phyloP scores from a whole-genome alignment of 192 early-diverging fungal genomes.

The Podila horticola region DNA sequence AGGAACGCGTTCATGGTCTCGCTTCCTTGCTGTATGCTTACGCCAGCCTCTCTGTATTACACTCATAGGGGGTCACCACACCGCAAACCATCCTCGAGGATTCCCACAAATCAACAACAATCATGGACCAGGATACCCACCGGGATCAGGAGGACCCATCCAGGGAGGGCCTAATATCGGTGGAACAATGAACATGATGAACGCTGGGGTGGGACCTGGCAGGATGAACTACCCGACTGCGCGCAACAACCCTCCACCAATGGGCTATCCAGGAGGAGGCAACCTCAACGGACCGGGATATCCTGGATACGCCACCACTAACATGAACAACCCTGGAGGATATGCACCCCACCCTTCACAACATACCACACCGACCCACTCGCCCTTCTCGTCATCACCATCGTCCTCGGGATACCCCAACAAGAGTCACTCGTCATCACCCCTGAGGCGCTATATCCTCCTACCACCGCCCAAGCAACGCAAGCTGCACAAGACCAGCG shows the following conservation, averaged over 20 bases:
- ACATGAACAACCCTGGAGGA: constrained; percentile 4
- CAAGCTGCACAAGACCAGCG: constrained; percentile 53
- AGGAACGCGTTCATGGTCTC: neutral
- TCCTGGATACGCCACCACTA: constrained; percentile 4
- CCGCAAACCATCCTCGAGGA: constrained; percentile 35
- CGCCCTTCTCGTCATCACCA: constrained; percentile 59
- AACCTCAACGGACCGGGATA: constrained; percentile 20
- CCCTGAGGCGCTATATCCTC: constrained; percentile 57
- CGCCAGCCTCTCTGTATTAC: neutral
- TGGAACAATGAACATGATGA: constrained; percentile 8
- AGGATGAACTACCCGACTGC: neutral
- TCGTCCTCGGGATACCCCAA: constrained; percentile 55
- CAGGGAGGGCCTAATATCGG: constrained; percentile 7
- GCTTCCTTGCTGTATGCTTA: neutral
- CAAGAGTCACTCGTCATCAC: constrained; percentile 36
- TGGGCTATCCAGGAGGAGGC: neutral
- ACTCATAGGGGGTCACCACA: constrained; percentile 18
- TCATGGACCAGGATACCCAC: constrained; percentile 17
- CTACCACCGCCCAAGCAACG: constrained; percentile 53
- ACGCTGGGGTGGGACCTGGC: constrained; percentile 10
- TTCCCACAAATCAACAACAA: constrained; percentile 23
- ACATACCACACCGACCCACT: constrained; percentile 43
- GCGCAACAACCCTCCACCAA: neutral
- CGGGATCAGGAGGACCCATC: constrained; percentile 30
- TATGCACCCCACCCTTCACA: constrained; percentile 37